Evolutionary conservation across 495 filamentous ascomycete genomes (phyloP).

Genomic region (Talaromyces proteolyticus): DNA sequence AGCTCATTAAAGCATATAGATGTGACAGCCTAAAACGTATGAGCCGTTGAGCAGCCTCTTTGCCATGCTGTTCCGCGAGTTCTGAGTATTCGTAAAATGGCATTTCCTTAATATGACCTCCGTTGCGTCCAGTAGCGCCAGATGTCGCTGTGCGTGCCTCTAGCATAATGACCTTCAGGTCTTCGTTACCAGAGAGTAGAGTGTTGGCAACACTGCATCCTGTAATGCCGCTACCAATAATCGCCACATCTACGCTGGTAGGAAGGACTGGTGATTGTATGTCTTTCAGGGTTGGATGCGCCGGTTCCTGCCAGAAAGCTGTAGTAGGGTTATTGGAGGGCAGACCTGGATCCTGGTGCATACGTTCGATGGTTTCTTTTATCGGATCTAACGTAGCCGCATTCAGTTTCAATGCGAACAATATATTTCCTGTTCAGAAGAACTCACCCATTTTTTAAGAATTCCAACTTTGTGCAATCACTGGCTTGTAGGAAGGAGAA

Average conservation of each 20-base stretch:
- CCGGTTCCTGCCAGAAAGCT: conserved; percentile 68
- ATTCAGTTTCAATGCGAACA: background rate
- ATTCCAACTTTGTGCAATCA: background rate
- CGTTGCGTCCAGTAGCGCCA: conserved; percentile 70
- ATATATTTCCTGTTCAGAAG: background rate
- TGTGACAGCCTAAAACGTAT: conserved; percentile 25
- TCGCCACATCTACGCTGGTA: conserved; percentile 50
- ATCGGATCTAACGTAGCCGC: background rate
- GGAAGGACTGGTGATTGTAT: conserved; percentile 57
- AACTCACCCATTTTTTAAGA: background rate
- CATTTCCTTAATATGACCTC: conserved; percentile 29
- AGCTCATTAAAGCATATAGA: background rate
- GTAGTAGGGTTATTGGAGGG: conserved; percentile 45
- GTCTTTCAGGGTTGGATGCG: conserved; percentile 49
- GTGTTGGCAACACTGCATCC: conserved; percentile 61
- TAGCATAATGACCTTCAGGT: conserved; percentile 56
- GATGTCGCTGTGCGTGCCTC: conserved; percentile 75
- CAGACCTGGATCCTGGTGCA: conserved; percentile 23
- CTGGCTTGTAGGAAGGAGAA: background rate
- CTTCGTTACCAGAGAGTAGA: conserved; percentile 33
- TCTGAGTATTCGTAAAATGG: conserved; percentile 21
- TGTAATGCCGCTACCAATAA: conserved; percentile 69
- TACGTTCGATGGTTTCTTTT: conserved; percentile 20
- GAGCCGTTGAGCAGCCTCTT: conserved; percentile 19
- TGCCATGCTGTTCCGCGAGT: conserved; percentile 14